Base-by-base conservation (phyloP, 495 filamentous ascomycete species). In the Neurospora sp. region DNA sequence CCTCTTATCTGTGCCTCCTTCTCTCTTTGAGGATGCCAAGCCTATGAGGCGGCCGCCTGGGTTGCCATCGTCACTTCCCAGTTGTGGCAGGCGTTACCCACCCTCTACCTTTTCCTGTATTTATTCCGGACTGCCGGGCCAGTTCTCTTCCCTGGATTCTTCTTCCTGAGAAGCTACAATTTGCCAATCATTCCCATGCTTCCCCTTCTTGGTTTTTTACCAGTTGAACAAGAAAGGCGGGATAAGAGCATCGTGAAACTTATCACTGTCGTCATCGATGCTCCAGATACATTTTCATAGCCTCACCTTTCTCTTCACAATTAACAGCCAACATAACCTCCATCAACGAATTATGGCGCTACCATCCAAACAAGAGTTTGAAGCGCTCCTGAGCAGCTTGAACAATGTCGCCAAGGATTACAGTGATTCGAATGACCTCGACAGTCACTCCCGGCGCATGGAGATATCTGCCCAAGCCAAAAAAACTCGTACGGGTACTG, bases 401-500 rank as follows among this genome's bases (percentile, higher is more conserved):
- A 71, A 22, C 41, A 71, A 61, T 12, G 41, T 45, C 37, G 72
- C 72, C 31, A 75, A 75, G 22, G 68, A 53, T 9, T 77, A 78
- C 37, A 20, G 27, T 40, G 53, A 73, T 38, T 40, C 73, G 5
- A 72, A 69, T 8, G 73, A 73, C 53, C 73, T 78, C 12, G 44
- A 74, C 16, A 74, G 72, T 20, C 73, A 77, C 40, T 20, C 74
- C 18, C 72, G 70, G n/a, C 71, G 73, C 0, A 71, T 75, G 22
- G 70, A 72, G 69, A 71, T 78, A 40, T 72, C 74, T 20, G 61
- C 68, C 0, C 70, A 72, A 40, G 72, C 71, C 27, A 75, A 75
- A 61, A 61, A 69, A 75, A 22, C 38, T 78, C 14, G 38, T 72
- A 7, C 44, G 75, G 22, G 48, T 72, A 8, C 70, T 75, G 18